A percentile compares a stretch with the other conserved stretches of the same genome.
phyloP scores from a whole-genome alignment of 163 green algal species.

The Scenedesmus sp. region DNA sequence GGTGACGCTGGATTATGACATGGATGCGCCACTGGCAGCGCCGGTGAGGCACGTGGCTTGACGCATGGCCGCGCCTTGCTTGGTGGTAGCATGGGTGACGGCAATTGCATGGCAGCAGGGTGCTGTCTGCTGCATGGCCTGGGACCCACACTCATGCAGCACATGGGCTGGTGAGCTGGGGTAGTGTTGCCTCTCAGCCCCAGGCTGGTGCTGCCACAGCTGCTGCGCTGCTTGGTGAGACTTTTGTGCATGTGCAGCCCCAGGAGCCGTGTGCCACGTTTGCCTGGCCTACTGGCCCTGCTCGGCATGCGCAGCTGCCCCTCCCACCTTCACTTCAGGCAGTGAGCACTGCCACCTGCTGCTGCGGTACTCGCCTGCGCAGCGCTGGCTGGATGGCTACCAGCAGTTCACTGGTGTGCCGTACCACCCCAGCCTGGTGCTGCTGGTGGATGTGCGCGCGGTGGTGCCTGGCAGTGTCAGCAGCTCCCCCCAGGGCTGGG shows the following conservation, averaged over 20 bases:
- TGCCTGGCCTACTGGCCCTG: no score
- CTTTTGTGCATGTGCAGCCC: background rate
- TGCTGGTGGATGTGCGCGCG: conserved; percentile 74
- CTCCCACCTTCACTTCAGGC: background rate
- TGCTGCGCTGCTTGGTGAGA: background rate
- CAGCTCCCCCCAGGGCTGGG: conserved; percentile 71
- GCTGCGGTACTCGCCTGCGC: background rate
- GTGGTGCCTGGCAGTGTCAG: conserved; percentile 58
- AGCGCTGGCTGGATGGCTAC: conserved; percentile 76
- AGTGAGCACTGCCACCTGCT: background rate
- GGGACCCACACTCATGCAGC: no score
- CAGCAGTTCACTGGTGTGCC: conserved; percentile 65
- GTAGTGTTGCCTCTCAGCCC: no score
- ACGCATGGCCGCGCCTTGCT: no score
- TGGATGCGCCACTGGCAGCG: conserved; percentile 60
- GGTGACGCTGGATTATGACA: conserved; percentile 79
- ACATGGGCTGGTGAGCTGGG: no score
- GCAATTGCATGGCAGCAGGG: no score
- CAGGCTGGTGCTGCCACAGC: background rate
- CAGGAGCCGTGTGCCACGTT: background rate
- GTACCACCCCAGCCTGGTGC: conserved; percentile 64
- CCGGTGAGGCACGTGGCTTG: conserved; percentile 37
- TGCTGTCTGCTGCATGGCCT: no score
- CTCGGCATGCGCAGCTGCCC: background rate
- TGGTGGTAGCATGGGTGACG: no score